phyloP scores from a whole-genome alignment of 2,329 filamentous ascomycete genomes.

The Fusarium graminum region DNA sequence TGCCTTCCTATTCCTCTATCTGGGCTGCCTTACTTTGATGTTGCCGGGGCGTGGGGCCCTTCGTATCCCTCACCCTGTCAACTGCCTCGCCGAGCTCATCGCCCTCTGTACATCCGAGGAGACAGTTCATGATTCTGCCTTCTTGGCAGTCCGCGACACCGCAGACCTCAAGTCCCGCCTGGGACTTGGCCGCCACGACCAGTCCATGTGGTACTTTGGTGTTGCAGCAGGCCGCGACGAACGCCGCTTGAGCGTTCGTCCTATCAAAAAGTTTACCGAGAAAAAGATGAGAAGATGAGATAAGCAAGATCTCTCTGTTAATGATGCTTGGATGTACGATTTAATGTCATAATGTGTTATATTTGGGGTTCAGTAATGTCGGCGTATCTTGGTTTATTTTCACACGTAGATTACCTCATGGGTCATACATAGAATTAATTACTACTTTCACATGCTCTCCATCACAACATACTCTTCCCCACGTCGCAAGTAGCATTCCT shows the following conservation, averaged over 20 bases:
- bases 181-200: conserved; percentile 65
- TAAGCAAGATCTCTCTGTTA: conserved; percentile 48
- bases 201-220: conserved; percentile 67
- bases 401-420: not conserved
- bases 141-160: conserved; percentile 76
- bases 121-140: conserved; percentile 78
- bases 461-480: not conserved
- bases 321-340: conserved; percentile 34
- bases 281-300: conserved; percentile 49
- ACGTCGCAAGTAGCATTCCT: not conserved
- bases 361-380: not conserved
- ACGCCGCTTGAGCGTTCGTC: conserved; percentile 59
- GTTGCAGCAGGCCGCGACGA: conserved; percentile 57
- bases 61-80: conserved; percentile 79
- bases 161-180: conserved; percentile 77
- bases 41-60: conserved; percentile 71
- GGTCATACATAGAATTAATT: not conserved
- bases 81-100: conserved; percentile 80
- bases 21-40: conserved; percentile 71
- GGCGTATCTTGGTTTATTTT: not conserved
- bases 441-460: not conserved
- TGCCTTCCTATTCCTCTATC: conserved; percentile 77
- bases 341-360: conserved; percentile 36
- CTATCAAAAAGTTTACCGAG: conserved; percentile 62
- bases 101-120: conserved; percentile 81